phyloP scores from a whole-genome alignment of 2,329 filamentous ascomycete species.

The Tetracladium maxilliforme region DNA sequence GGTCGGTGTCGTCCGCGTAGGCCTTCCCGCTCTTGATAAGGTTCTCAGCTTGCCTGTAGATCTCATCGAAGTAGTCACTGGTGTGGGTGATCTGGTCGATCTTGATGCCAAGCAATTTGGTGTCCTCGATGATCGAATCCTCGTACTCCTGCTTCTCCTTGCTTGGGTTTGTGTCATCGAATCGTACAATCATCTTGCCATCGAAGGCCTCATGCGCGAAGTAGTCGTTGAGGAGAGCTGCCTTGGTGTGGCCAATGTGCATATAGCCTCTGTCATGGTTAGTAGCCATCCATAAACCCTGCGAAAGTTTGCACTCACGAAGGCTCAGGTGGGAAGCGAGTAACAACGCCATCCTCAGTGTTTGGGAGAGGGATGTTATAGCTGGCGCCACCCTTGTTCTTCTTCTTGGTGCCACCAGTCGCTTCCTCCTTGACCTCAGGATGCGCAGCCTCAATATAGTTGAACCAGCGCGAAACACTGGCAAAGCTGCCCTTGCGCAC shows the following conservation, averaged over 20 bases:
- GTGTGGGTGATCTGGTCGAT: conserved; percentile 81
- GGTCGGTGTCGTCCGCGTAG: conserved; percentile 88
- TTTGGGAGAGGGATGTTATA: conserved; percentile 82
- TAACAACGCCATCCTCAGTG: conserved; percentile 78
- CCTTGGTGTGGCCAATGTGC: conserved; percentile 93
- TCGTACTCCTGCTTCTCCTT: conserved; percentile 97
- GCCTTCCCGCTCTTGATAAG: conserved; percentile 80
- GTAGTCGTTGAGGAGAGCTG: conserved; percentile 86
- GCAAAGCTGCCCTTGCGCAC: conserved; percentile 63
- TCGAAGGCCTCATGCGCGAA: conserved; percentile 90
- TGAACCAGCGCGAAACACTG: conserved; percentile 79
- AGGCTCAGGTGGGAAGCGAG: conserved; percentile 85
- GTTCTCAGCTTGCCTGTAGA: conserved; percentile 73
- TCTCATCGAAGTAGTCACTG: conserved; percentile 86
- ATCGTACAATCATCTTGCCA: conserved; percentile 78
- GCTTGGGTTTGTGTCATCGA: conserved; percentile 93
- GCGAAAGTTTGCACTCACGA: conserved; percentile 37
- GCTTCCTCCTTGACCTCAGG: conserved; percentile 59
- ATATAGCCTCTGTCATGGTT: conserved; percentile 48
- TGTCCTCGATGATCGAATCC: conserved; percentile 84
- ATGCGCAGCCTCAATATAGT: conserved; percentile 68
- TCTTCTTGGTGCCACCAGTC: conserved; percentile 55
- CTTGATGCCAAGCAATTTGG: conserved; percentile 81
- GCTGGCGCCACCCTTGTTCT: conserved; percentile 68
- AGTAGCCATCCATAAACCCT: conserved; percentile 1